Evolutionary conservation across 345 rosid species (phyloP), one percentile per base, ranked within the genome.

Genomic region (Durio zibethinus): DNA sequence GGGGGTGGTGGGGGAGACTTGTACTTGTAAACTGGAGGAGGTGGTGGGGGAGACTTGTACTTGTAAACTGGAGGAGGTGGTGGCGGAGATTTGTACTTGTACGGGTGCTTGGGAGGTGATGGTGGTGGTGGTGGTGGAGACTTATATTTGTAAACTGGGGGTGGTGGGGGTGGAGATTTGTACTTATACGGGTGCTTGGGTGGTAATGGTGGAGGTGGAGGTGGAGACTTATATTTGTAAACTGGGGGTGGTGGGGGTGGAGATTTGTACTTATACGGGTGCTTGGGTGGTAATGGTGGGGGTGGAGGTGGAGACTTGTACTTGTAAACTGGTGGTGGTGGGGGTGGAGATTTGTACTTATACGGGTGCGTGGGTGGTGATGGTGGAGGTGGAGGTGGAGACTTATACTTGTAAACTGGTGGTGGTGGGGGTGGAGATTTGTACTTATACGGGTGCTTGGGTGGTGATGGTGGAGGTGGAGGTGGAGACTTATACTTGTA

Each of bases 231-330:
- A 77, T 0, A 79, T 29, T 54, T 54, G 27, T 54, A 54, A 7
- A 27, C 4, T 20, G 29, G 59, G 42, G 78, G 77, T 0, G 81
- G 82, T 3, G 76, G 84, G 4, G 83, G 82, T 2, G 73, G 73
- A 45, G 74, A 70, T 42, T 70, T 70, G 42, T 70, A 70, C 42
- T 71, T 71, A 29, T 71, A 71, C 0, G 53, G 72, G 4, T 67
- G 33, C 72, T 14, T 45, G 0, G 73, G 72, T 23, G 85, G 86
- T 5, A 74, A 78, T 16, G 80, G 79, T 0, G 79, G 29, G 4
- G 82, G 85, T 23, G 79, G 88, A 0, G 90, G 85, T 0, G 86
- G 84, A 0, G 85, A 85, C 38, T 76, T 80, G 63, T 78, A 73
- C 10, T 74, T 36, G 71, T 81, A 77, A 0, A 14, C 47, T 4